Evolutionary conservation across 1,284 basidiomycete species (phyloP).

Genomic region (Fomitiporia mediterranea): DNA sequence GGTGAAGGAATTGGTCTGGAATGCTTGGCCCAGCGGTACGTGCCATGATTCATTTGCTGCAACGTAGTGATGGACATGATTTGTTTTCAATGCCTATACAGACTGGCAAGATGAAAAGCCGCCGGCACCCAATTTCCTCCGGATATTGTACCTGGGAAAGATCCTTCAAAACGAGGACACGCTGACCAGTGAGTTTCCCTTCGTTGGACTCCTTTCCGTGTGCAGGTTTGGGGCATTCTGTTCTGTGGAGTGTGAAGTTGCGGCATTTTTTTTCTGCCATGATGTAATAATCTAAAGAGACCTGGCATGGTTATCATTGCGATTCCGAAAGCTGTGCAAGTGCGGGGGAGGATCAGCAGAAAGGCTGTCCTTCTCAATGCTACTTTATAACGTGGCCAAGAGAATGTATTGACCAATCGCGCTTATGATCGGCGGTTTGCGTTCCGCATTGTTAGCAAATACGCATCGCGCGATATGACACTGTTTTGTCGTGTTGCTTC

Average conservation of each 20-base stretch:
- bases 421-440: neutral
- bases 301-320: too few species aligned
- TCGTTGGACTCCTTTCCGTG: neutral
- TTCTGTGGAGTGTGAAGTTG: neutral
- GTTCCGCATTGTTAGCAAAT: neutral
- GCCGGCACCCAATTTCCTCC: conserved; percentile 72
- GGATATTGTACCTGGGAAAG: conserved; percentile 77
- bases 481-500: too few species aligned
- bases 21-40: conserved; percentile 75
- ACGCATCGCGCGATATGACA: neutral
- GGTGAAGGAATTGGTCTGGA: conserved; percentile 83
- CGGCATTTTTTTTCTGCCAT: neutral
- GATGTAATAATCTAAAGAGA: neutral
- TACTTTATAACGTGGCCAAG: neutral
- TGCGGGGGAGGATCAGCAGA: neutral
- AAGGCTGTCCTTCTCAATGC: neutral
- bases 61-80: neutral
- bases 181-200: conserved; percentile 51
- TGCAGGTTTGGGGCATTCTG: neutral
- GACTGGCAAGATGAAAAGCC: conserved; percentile 82
- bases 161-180: conserved; percentile 83
- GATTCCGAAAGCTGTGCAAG: conserved; percentile 10
- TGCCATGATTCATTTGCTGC: conserved; percentile 18
- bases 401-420: conserved; percentile 3
- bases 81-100: conserved; percentile 28